Conservation (phyloP, 495 filamentous ascomycete species). For the Mytilinidion resinicola region DNA sequence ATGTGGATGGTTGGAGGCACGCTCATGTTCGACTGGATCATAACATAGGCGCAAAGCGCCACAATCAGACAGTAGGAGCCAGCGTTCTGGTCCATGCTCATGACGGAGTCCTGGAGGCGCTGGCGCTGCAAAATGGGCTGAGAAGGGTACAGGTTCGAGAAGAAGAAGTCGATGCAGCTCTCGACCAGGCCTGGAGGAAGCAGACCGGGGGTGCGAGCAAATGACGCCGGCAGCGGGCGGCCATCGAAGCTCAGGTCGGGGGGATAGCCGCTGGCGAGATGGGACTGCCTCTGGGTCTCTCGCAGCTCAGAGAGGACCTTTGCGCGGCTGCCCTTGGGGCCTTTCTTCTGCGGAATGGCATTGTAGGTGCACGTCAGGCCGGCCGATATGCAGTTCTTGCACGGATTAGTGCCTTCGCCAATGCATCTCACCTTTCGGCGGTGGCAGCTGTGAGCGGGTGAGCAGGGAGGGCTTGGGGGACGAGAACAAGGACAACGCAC, state of each 20-base stretch:
- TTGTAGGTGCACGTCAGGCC: slow-evolving; percentile 72
- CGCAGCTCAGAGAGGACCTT: slow-evolving; percentile 75
- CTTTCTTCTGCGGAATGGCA: slow-evolving; percentile 80
- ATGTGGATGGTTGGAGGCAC: slow-evolving; percentile 33
- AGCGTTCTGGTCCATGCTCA: slow-evolving; percentile 55
- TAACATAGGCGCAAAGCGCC: slow-evolving; percentile 74
- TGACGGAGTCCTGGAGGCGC: slow-evolving; percentile 54
- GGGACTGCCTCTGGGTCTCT: slow-evolving; percentile 58
- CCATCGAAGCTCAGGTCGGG: slow-evolving; percentile 38
- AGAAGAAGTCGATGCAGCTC: slow-evolving; percentile 74
- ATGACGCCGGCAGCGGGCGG: slow-evolving; percentile 39
- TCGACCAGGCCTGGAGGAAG: slow-evolving; percentile 56
- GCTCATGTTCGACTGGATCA: slow-evolving; percentile 74
- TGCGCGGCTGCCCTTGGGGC: slow-evolving; percentile 72
- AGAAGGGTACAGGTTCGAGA: slow-evolving; percentile 73
- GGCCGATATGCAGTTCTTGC: slow-evolving; percentile 61
- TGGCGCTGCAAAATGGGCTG: slow-evolving; percentile 74
- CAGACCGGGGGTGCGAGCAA: slow-evolving; percentile 43
- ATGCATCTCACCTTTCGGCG: slow-evolving; percentile 73
- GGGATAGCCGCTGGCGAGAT: slow-evolving; percentile 38
- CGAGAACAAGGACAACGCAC: slow-evolving; percentile 8
- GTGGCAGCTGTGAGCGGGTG: slow-evolving; percentile 49
- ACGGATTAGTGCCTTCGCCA: slow-evolving; percentile 59
- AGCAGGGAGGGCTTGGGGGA: neutral
- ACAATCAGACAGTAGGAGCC: slow-evolving; percentile 75